A percentile compares a stretch with the other conserved stretches of the same genome.
These are phyloP conservation scores for Lumnitzera racemosa DNA, from an alignment of 345 rosid genomes.

Conservation along the genomic window DNA sequence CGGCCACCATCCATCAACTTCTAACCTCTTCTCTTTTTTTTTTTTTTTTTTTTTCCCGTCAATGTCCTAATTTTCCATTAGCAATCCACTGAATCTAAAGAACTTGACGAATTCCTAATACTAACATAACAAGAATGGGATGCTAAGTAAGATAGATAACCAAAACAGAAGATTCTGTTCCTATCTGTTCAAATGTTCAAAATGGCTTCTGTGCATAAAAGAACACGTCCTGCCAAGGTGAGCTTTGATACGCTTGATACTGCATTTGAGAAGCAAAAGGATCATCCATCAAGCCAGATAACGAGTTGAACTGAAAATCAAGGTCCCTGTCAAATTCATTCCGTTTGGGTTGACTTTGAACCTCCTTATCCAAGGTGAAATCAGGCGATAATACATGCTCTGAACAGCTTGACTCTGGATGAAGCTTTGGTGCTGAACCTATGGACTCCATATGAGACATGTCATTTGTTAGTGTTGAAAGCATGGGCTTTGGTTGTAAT, in stretches of 20 bases:
- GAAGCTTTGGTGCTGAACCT: slow-evolving; percentile 46
- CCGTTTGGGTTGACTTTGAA: slow-evolving; percentile 49
- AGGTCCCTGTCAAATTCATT: slow-evolving; percentile 14
- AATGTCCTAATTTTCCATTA: background rate
- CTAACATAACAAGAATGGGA: slow-evolving; percentile 4
- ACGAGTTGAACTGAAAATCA: slow-evolving; percentile 22
- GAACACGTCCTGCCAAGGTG: slow-evolving; percentile 33
- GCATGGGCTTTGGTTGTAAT: background rate
- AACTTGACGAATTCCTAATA: background rate
- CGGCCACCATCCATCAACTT: too few species aligned
- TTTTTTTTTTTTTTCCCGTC: background rate
- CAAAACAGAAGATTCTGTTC: background rate
- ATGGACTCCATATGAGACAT: slow-evolving; percentile 33
- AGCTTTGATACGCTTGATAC: slow-evolving; percentile 30
- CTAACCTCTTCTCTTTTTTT: background rate
- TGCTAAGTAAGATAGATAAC: background rate
- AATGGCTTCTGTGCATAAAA: slow-evolving; percentile 16
- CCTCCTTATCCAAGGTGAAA: slow-evolving; percentile 41
- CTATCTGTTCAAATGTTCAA: slow-evolving; percentile 4
- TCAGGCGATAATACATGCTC: slow-evolving; percentile 58
- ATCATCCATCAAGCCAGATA: slow-evolving; percentile 35
- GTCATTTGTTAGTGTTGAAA: slow-evolving; percentile 7
- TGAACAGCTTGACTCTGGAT: slow-evolving; percentile 59
- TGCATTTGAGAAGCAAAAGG: slow-evolving; percentile 33
- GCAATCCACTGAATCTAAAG: slow-evolving; percentile 4